Base-by-base conservation (phyloP, 73 alveolate species). In the Paramecium caudatum region DNA sequence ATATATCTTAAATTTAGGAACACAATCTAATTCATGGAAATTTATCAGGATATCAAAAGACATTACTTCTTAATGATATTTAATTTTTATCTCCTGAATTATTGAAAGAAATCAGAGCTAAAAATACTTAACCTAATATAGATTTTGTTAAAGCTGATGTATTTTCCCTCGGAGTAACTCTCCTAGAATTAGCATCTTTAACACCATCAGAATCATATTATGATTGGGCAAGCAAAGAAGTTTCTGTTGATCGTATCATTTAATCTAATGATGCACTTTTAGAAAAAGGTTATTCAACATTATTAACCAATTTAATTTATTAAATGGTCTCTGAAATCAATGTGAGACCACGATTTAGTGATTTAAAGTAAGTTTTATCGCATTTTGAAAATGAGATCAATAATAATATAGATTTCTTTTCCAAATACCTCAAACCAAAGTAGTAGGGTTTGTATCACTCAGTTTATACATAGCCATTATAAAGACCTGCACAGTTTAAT, bases 281-380 rank as follows among this genome's bases (percentile, higher is more conserved):
- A 16, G n/a, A 39, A n/a, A 74, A 6, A 74, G 88, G 88, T 1
- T 74, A 74, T 13, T 74, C 70, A 19, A 39, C 43, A 3, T 13
- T 74, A 7, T 43, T 74, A 0, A 41, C 43, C 3, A 74, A 74
- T 39, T 74, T 74, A 45, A 74, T 74, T 15, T 12, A 41, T 23
- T 36, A 74, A 47, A 74, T 74, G 88, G 13, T 74, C 3, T 74
- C 88, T 23, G 88, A 74, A 19, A 41, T 39, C 1, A 68, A 37
- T 4, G n/a, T n/a, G 23, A 74, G 88, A 43, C 88, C 88, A 74
- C 30, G 48, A 74, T 74, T 74, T 15, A 43, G n/a, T 12, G 88
- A 74, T 37, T 74, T 41, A 45, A 19, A 41, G 9, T 37, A 41
- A 21, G 88, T 74, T 1, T 0, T 74, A 41, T 19, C 43, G 21